phyloP scores from a whole-genome alignment of 2,329 filamentous ascomycete genomes.

The Coniella lustricola region DNA sequence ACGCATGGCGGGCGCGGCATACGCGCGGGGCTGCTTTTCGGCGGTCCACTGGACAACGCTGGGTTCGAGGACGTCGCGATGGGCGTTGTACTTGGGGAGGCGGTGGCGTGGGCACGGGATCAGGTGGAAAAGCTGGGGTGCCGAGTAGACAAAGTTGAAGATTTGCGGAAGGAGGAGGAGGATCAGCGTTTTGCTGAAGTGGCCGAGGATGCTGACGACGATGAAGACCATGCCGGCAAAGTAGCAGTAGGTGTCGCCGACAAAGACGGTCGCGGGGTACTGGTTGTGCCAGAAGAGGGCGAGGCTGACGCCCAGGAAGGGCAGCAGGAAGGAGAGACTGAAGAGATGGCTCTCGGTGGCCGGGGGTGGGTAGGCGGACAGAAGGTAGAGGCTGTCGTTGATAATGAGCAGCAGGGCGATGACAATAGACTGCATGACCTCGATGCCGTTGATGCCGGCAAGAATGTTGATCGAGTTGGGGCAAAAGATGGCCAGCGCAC shows the following conservation, averaged over 20 bases:
- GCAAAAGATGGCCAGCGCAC: slow-evolving; percentile 90
- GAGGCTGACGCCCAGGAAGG: slow-evolving; percentile 85
- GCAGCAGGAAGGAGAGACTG: slow-evolving; percentile 88
- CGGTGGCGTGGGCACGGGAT: slow-evolving; percentile 91
- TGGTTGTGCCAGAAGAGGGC: slow-evolving; percentile 88
- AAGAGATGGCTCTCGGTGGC: slow-evolving; percentile 94
- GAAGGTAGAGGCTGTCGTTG: slow-evolving; percentile 85
- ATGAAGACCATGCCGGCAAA: slow-evolving; percentile 99
- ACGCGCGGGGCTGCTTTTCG: slow-evolving; percentile 58
- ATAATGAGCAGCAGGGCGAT: slow-evolving; percentile 75
- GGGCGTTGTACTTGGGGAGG: slow-evolving; percentile 79
- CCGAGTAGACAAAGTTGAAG: slow-evolving; percentile 93
- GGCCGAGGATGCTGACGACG: slow-evolving; percentile 90
- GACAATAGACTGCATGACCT: slow-evolving; percentile 88
- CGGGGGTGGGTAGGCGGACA: slow-evolving; percentile 79
- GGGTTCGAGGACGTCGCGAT: slow-evolving; percentile 78
- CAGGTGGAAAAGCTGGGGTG: slow-evolving; percentile 82
- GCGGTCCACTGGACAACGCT: slow-evolving; percentile 70
- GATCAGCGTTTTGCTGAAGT: slow-evolving; percentile 95
- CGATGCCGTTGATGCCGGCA: slow-evolving; percentile 98
- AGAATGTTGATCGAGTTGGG: slow-evolving; percentile 99
- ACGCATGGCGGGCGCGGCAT: slow-evolving; percentile 58
- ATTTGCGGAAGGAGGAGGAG: slow-evolving; percentile 88
- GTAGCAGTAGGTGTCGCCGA: slow-evolving; percentile 98
- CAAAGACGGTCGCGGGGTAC: slow-evolving; percentile 92